Evolutionary conservation across 2,329 filamentous ascomycete species (phyloP).

Genomic region (Colletotrichum sp.): DNA sequence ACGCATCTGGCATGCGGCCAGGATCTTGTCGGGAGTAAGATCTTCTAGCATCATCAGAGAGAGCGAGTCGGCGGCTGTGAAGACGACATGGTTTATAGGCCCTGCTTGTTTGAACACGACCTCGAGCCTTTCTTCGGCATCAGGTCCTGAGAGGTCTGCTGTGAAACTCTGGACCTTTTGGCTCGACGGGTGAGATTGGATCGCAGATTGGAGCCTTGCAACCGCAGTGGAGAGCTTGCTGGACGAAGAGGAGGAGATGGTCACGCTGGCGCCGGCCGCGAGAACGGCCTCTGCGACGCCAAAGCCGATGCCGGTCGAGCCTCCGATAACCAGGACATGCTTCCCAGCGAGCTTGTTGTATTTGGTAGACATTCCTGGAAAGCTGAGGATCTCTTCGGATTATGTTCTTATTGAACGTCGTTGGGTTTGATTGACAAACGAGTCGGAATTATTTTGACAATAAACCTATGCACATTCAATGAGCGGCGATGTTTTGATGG

Average conservation of each 20-base stretch:
- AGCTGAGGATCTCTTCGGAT: fast-evolving
- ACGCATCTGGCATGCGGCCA: constrained; percentile 43
- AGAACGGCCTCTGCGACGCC: constrained; percentile 63
- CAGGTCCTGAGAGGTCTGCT: neutral
- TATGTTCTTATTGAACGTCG: fast-evolving
- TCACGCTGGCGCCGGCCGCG: constrained; percentile 58
- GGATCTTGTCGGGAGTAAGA: constrained; percentile 42
- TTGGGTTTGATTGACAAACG: neutral
- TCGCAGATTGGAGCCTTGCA: constrained; percentile 34
- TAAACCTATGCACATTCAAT: fast-evolving
- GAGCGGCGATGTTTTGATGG: neutral
- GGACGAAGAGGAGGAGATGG: constrained; percentile 63
- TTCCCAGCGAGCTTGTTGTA: constrained; percentile 36
- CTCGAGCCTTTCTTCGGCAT: constrained; percentile 48
- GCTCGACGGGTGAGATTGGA: fast-evolving
- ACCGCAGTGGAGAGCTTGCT: constrained; percentile 53
- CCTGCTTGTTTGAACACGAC: neutral
- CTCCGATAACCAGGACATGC: constrained; percentile 65
- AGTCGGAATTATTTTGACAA: fast-evolving
- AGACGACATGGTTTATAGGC: constrained; percentile 51
- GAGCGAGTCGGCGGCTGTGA: constrained; percentile 56
- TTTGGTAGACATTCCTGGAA: neutral
- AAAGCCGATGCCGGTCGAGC: constrained; percentile 67
- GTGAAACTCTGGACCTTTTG: constrained; percentile 33
- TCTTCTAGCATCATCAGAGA: constrained; percentile 37